These are phyloP conservation scores for Penicillium pulvis DNA, from an alignment of 495 filamentous ascomycete species.

Conservation along the genomic window DNA sequence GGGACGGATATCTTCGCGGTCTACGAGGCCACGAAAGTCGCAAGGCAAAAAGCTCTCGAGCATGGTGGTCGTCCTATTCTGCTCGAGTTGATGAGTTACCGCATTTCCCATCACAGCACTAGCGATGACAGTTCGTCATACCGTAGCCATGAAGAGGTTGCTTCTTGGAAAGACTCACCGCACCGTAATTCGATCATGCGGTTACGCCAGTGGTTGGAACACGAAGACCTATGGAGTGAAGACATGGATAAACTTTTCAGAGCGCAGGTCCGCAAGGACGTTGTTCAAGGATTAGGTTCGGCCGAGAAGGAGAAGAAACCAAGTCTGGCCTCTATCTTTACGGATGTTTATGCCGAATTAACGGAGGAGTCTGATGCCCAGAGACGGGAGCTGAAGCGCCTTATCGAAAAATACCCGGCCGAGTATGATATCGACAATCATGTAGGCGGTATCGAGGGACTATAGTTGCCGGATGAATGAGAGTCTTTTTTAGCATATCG, in stretches of 20 bases:
- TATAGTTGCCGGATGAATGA: slow-evolving; percentile 26
- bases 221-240: slow-evolving; percentile 93
- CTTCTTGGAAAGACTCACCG: slow-evolving; percentile 74
- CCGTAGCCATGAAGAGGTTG: slow-evolving; percentile 82
- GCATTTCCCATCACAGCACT: slow-evolving; percentile 91
- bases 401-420: slow-evolving; percentile 79
- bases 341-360: slow-evolving; percentile 79
- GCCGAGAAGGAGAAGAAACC: slow-evolving; percentile 89
- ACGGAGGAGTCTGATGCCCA: slow-evolving; percentile 77
- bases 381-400: slow-evolving; percentile 67
- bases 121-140: slow-evolving; percentile 93
- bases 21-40: slow-evolving; percentile 73
- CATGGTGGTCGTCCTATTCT: slow-evolving; percentile 76
- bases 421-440: slow-evolving; percentile 82
- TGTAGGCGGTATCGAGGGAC: slow-evolving; percentile 69
- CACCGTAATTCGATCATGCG: no score
- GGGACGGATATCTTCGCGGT: slow-evolving; percentile 95
- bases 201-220: neutral
- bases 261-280: slow-evolving; percentile 52
- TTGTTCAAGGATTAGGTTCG: slow-evolving; percentile 76
- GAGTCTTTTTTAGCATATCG: no score
- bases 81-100: slow-evolving; percentile 93
- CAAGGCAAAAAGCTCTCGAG: slow-evolving; percentile 69
- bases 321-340: slow-evolving; percentile 70
- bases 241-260: slow-evolving; percentile 66